Evolutionary conservation across 805 yeast genomes (phyloP).

Genomic region (Schwanniomyces occidentalis): DNA sequence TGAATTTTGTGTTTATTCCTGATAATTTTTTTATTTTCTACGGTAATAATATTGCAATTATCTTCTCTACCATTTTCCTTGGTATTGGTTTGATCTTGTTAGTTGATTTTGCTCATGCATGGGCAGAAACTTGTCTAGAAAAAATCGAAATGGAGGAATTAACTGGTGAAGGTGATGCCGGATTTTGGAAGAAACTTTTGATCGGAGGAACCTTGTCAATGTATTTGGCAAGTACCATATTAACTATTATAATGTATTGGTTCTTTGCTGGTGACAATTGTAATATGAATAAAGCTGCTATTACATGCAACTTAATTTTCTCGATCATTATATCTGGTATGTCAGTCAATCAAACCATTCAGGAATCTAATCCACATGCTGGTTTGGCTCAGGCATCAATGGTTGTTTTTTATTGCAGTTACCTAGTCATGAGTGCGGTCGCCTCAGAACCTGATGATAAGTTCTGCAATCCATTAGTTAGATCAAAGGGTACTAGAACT

Average conservation of each 20-base stretch:
- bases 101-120: constrained; percentile 96
- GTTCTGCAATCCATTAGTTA: constrained; percentile 85
- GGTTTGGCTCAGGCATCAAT: constrained; percentile 96
- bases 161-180: constrained; percentile 49
- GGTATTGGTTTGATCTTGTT: constrained; percentile 86
- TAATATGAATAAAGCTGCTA: constrained; percentile 85
- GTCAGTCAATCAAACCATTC: constrained; percentile 80
- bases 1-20: constrained; percentile 74
- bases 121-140: constrained; percentile 95
- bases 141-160: constrained; percentile 78
- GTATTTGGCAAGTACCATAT: constrained; percentile 71
- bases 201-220: constrained; percentile 85
- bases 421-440: constrained; percentile 87
- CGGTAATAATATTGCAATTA: constrained; percentile 87
- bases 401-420: constrained; percentile 93
- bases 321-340: constrained; percentile 63
- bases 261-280: constrained; percentile 84
- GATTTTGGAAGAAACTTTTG: constrained; percentile 76
- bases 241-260: constrained; percentile 78
- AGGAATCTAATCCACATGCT: constrained; percentile 90
- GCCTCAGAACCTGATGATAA: constrained; percentile 96
- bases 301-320: constrained; percentile 70
- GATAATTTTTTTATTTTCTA: constrained; percentile 84
- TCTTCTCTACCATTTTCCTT: constrained; percentile 81
- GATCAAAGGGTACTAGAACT: constrained; percentile 88